A percentile compares a stretch with the other conserved stretches of the same genome.
These are phyloP conservation scores for Pleurotus platypus DNA, from an alignment of 768 basidiomycete genomes.

Conservation along the genomic window DNA sequence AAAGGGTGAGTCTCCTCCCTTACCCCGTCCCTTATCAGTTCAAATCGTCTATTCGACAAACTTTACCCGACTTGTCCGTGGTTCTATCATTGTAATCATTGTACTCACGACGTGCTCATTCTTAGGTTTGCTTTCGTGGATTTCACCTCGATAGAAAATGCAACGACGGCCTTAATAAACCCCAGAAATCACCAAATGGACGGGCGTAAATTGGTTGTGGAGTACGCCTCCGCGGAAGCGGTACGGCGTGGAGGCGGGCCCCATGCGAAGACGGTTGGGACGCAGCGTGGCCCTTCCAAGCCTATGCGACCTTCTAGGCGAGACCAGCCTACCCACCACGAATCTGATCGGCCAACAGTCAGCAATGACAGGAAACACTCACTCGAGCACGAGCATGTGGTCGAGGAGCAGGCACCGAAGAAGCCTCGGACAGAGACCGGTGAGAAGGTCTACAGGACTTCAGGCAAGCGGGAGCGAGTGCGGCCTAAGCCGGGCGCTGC, in stretches of 20 bases:
- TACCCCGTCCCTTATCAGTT: background rate
- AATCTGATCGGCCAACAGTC: background rate
- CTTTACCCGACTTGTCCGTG: background rate
- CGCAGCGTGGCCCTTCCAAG: background rate
- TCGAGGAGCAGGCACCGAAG: background rate
- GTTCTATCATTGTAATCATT: slow-evolving; percentile 6
- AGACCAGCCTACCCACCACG: background rate
- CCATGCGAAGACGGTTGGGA: background rate
- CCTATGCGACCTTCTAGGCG: background rate
- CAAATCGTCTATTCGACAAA: background rate
- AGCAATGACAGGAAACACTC: slow-evolving; percentile 7
- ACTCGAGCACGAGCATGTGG: background rate
- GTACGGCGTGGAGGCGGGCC: slow-evolving; percentile 67
- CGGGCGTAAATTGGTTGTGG: slow-evolving; percentile 81
- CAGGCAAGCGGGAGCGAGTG: slow-evolving; percentile 33
- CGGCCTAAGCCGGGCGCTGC: slow-evolving; percentile 78
- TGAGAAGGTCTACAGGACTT: slow-evolving; percentile 8
- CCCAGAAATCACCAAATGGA: slow-evolving; percentile 80
- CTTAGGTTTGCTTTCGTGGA: slow-evolving; percentile 92
- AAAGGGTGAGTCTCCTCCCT: slow-evolving; percentile 68
- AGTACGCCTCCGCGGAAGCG: slow-evolving; percentile 87
- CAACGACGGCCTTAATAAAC: slow-evolving; percentile 80
- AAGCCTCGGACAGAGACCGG: background rate
- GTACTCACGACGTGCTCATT: no score
- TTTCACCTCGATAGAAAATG: slow-evolving; percentile 74